Conservation (phyloP, 148 eudicot genomes). For the Oxyria digyna region DNA sequence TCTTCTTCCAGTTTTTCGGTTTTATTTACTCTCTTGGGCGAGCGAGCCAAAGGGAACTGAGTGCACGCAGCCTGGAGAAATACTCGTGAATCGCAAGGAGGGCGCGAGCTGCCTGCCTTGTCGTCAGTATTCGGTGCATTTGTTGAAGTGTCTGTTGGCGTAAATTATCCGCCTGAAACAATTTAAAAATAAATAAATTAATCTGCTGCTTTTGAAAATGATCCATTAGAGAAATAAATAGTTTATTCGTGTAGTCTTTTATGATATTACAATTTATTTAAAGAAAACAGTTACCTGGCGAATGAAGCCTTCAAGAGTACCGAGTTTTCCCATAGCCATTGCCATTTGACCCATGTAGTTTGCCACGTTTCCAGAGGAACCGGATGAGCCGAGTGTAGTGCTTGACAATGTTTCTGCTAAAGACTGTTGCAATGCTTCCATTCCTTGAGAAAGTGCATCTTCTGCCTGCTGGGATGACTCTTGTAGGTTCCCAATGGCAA, state of each 20-base stretch:
- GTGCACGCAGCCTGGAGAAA: slow-evolving; percentile 43
- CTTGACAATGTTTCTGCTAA: slow-evolving; percentile 45
- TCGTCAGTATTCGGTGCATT: slow-evolving; percentile 34
- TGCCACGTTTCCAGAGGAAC: slow-evolving; percentile 47
- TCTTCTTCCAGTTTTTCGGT: background rate
- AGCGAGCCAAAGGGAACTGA: slow-evolving; percentile 47
- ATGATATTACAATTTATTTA: too few species aligned
- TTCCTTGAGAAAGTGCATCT: slow-evolving; percentile 47
- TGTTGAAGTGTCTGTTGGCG: slow-evolving; percentile 43
- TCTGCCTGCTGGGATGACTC: slow-evolving; percentile 46
- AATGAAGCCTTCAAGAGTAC: slow-evolving; percentile 50
- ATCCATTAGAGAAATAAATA: background rate
- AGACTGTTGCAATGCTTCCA: slow-evolving; percentile 47
- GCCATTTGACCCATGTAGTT: slow-evolving; percentile 56
- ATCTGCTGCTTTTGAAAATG: background rate
- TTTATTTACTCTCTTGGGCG: slow-evolving; percentile 32
- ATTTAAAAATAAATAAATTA: background rate
- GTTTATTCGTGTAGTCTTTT: too few species aligned
- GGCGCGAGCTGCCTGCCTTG: slow-evolving; percentile 41
- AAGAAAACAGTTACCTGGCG: slow-evolving; percentile 29
- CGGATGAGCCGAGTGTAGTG: slow-evolving; percentile 36
- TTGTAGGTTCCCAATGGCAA: slow-evolving; percentile 32
- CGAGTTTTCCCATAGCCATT: slow-evolving; percentile 51
- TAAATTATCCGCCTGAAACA: slow-evolving; percentile 33
- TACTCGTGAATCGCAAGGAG: slow-evolving; percentile 41